Evolutionary conservation across 192 early-diverging fungal species (phyloP).

Genomic region (Linnemannia hyalina): DNA sequence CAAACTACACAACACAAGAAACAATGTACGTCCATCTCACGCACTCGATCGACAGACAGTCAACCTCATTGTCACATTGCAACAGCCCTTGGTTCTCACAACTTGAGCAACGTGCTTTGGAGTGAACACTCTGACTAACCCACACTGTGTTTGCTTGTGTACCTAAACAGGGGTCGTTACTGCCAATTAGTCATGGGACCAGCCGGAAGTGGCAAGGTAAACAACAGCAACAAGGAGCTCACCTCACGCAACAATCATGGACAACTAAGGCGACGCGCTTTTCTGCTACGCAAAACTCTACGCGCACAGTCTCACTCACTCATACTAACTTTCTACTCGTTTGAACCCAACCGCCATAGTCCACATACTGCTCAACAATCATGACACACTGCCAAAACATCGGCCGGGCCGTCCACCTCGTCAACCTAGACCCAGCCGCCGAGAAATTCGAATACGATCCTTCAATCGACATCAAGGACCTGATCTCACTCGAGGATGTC

Average conservation of each 20-base stretch:
- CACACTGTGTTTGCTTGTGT: neutral
- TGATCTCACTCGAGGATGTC: conserved; percentile 98
- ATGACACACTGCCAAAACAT: conserved; percentile 93
- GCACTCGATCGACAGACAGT: too few relatives aligned
- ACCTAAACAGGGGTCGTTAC: conserved; percentile 70
- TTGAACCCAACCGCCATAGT: conserved; percentile 57
- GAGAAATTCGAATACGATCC: conserved; percentile 96
- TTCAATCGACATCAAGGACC: conserved; percentile 91
- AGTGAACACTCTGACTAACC: neutral
- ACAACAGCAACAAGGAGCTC: neutral
- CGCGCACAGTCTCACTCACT: neutral
- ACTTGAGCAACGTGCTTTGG: too few relatives aligned
- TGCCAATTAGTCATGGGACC: conserved; percentile 98
- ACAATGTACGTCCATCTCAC: too few relatives aligned
- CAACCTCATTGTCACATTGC: too few relatives aligned
- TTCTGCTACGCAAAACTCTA: neutral
- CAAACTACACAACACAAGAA: too few relatives aligned
- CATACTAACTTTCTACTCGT: neutral
- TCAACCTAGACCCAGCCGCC: conserved; percentile 98
- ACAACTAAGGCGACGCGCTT: neutral
- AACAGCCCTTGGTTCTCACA: too few relatives aligned
- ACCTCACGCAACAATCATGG: neutral
- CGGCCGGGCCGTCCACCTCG: conserved; percentile 87
- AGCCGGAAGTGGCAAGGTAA: conserved; percentile 91
- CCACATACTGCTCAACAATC: conserved; percentile 96